Base-by-base conservation (phyloP, 2,329 filamentous ascomycete species). In the Neonectria neomacrospora region DNA sequence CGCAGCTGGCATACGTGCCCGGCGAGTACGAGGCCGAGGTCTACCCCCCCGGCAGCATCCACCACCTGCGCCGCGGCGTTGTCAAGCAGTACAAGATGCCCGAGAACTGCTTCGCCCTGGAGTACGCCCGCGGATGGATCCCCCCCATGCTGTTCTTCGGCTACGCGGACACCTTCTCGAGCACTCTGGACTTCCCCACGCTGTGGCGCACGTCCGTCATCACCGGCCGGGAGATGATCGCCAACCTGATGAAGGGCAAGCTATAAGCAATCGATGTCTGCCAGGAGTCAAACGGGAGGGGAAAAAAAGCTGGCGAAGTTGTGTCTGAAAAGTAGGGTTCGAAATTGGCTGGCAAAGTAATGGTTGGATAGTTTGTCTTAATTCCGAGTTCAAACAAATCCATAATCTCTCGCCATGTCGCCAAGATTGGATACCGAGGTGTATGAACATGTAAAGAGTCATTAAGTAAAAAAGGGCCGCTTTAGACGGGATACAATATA, bases 81-180 rank as follows among this genome's bases (percentile, higher is more conserved):
- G 90, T 90, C 63, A 93, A 93, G 85, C 92, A 96, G 85, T 95
- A 95, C 81, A 89, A 87, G 81, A 93, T 94, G 90, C 88, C 91
- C 65, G 85, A 86, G 61, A 82, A 81, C 63, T 94, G 91, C 83
- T 94, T 93, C 80, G 92, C 92, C 56, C 85, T 96, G 71, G 92
- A 95, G 84, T 92, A 94, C 79, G 92, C 92, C 50, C 85, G 90
- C 70, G 93, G 94, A 67, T 97, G 93, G 92, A 96, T 97, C 79
- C 94, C 94, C 50, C 91, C 91, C 61, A 97, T 97, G 94, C 83
- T 97, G 54, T 91, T 91, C 78, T 97, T 97, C 78, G 94, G 94
- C 64, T 95, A 91, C 77, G 91, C 93, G 67, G 94, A 97, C 79
- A 89, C 87, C 50, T 84, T 97, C 63, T 88, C 85, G 58, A 94